Evolutionary conservation across 129 eudicot species (phyloP), one percentile per base, ranked within the genome.

Genomic region (Artemisia annua): DNA sequence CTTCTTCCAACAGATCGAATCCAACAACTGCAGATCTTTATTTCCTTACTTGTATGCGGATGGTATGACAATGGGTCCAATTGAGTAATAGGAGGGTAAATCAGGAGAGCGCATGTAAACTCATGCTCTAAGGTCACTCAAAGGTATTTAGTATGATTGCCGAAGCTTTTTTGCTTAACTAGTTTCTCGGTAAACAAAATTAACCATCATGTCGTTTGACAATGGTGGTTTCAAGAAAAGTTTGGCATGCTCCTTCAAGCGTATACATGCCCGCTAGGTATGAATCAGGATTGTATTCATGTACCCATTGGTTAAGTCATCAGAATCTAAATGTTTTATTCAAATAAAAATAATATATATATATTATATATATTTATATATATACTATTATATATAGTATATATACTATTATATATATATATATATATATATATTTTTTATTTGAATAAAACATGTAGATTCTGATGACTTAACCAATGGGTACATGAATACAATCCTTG

Each of bases 1-100:
- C 81, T 76, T 76, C 81, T 59, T 48, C 69, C 81, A 75, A 76
- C 1, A 76, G 69, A 50, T 76, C 8, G 75, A 19, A 10, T 46
- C 55, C 14, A 76, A 20, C 5, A 39, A 48, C 44, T 53, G 51
- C 14, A 71, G 1, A 11, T 24, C 39, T 2, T 63, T 16, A 3
- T 61, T 50, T 19, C 57, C 16, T 63, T 5, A 8, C 15, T n/a
- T 59, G 67, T 78, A 63, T 5, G 46, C n/a, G 16, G 1, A 60
- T 70, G 2, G 26, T 32, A 22, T 63, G 77, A n/a, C 0, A 71
- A 48, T 9, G n/a, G 72, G 82, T 2, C 82, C 72, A 20, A 78
- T 54, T 30, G 72, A 48, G 54, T 71, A 63, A 70, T 63, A 1
- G 7, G 53, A 4, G 72, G 77, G 17, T 48, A 78, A 7, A 63